A percentile compares a stretch with the other conserved stretches of the same genome.
phyloP scores from a whole-genome alignment of 805 yeast genomes.

The Lipomyces kockii region DNA sequence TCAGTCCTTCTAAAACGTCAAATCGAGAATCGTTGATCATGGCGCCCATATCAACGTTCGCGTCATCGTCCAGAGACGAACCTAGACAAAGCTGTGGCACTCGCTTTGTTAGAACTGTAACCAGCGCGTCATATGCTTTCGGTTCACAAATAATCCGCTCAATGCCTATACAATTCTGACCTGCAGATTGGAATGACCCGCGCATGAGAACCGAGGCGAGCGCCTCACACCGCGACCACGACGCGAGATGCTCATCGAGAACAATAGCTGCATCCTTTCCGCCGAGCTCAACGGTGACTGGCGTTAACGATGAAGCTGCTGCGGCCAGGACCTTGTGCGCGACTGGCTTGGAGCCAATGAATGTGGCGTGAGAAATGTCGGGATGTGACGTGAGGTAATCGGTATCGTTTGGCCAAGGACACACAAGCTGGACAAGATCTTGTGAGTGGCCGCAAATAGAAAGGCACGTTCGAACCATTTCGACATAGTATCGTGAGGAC shows the following conservation, averaged over 20 bases:
- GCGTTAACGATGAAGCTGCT: constrained; percentile 86
- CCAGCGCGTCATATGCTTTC: constrained; percentile 65
- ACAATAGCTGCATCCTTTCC: constrained; percentile 94
- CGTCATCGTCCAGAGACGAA: constrained; percentile 86
- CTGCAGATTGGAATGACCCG: constrained; percentile 96
- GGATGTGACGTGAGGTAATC: constrained; percentile 84
- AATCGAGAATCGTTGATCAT: constrained; percentile 82
- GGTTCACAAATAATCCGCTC: constrained; percentile 89
- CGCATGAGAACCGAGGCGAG: constrained; percentile 83
- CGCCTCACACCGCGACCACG: constrained; percentile 47
- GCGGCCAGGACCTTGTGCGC: constrained; percentile 85
- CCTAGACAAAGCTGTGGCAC: constrained; percentile 74
- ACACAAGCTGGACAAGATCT: constrained; percentile 82
- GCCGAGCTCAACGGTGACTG: constrained; percentile 94
- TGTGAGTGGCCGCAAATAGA: constrained; percentile 76
- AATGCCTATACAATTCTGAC: constrained; percentile 97
- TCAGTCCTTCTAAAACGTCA: constrained; percentile 64
- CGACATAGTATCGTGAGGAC: constrained; percentile 82
- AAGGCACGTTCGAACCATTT: constrained; percentile 72
- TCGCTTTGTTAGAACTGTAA: constrained; percentile 59
- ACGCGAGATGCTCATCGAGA: constrained; percentile 62
- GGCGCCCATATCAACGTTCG: constrained; percentile 87
- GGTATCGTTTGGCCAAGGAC: constrained; percentile 88
- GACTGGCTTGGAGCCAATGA: constrained; percentile 94
- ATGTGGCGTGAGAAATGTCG: constrained; percentile 83